Conservation (phyloP, 2,329 filamentous ascomycete genomes). For the Talaromyces amestolkiae region DNA sequence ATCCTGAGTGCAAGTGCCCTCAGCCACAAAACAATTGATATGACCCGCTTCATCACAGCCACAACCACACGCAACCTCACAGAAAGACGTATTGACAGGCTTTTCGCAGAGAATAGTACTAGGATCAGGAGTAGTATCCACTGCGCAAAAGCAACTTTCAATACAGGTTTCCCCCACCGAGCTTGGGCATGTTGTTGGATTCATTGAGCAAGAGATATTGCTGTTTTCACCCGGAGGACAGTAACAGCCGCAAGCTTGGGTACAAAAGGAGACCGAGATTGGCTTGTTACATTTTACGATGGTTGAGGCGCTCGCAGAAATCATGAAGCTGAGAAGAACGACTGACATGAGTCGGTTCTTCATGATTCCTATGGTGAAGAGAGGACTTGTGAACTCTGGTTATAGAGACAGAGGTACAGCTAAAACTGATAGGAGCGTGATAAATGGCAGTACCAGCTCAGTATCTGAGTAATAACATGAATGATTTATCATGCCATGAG, state of each 20-base stretch:
- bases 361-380: background rate
- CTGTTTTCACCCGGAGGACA: background rate
- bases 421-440: background rate
- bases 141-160: background rate
- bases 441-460: background rate
- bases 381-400: background rate
- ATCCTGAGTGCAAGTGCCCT: background rate
- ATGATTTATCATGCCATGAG: background rate
- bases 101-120: background rate
- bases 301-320: background rate
- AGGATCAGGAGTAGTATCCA: background rate
- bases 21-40: background rate
- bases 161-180: background rate
- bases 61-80: background rate
- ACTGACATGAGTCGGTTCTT: background rate
- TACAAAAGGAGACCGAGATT: background rate
- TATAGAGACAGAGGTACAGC: background rate
- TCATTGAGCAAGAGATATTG: background rate
- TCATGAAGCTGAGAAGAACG: background rate
- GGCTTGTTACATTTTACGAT: background rate
- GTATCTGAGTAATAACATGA: no score
- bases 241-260: background rate
- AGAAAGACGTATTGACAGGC: background rate
- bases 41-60: background rate
- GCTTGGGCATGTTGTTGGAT: background rate